Base-by-base conservation (phyloP, 371 early-diverging fungal species). In the Globomyces sp. region DNA sequence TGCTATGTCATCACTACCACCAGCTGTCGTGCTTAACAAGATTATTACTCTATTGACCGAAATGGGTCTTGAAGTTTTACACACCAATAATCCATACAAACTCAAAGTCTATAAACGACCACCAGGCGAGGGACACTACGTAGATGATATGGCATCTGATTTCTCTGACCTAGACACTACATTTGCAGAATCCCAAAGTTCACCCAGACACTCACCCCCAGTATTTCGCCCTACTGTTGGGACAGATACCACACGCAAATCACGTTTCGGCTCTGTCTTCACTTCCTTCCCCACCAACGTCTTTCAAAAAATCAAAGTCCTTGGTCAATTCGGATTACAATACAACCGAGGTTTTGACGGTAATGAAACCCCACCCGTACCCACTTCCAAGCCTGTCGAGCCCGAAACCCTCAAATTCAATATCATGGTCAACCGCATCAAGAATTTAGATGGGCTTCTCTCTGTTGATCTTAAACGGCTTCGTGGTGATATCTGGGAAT, bases 401-500 rank as follows among this genome's bases (percentile, higher is more conserved):
- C 24, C 24, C 24, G 24, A 24, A 24, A 55, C 36, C 55, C 63
- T 80, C 10, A 70, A 90, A 11, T 88, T 95, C 76, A 85, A 88
- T 48, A 86, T 96, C 10, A 94, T 94, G 76, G 68, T 96, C 44
- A 92, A 94, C 78, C 87, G 85, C 68, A 88, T 96, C 74, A 91
- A 92, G 77, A 93, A 94, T 74, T 73, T 95, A 63, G 86, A 84
- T 48, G 92, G 90, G 39, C 83, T 95, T n/a, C 92, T 89, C 76
- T 90, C 93, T 68, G 93, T 96, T 44, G 92, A 93, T 71, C 86
- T 96, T 73, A 87, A 92, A 70, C 87, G 97, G 57, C 80, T 90
- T 78, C 86, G 89, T 66, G 97, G 97, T 63, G 94, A 93, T 74
- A 85, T 91, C 41, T 96, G 95, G 96, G 85, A 87, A 0, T 96